Evolutionary conservation across 192 early-diverging fungal species (phyloP), one percentile per base, ranked within the genome.

Genomic region (Gryganskiella cystojenkinii): DNA sequence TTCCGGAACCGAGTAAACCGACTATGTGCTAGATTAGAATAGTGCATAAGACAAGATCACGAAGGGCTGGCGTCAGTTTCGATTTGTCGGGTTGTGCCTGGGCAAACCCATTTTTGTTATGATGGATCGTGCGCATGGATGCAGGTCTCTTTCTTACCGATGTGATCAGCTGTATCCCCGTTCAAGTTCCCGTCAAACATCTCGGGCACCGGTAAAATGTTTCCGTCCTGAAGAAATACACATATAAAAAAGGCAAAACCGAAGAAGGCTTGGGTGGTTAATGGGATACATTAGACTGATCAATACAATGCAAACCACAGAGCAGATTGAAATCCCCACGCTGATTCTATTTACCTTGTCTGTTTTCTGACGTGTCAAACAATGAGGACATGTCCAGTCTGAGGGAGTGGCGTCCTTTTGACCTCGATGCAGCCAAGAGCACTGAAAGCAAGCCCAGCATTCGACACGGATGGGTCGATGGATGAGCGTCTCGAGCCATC

Each of bases 321-420:
- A n/a, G n/a, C n/a, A n/a, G n/a, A n/a, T n/a, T n/a, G n/a, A n/a
- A n/a, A n/a, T n/a, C n/a, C n/a, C n/a, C n/a, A n/a, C n/a, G n/a
- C n/a, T 11, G 1, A 14, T 17, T 7, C 13, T n/a, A 35, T 3
- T 1, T 55, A 78, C 74, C 56, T 78, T 56, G 34, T 69, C 67
- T 27, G 66, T 59, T 20, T 30, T 33, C 20, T 78, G 74, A 15
- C 67, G 74, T 0, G 66, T 78, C 28, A 43, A 30, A 31, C 74
- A 78, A 53, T 64, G 30, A 9, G 66, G 74, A 40, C 74, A 78
- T 1, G 74, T 78, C 74, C 74, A 78, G 34, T 78, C 74, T 5
- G 35, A 57, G 7, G 74, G 74, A 19, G 67, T 55, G 0, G 30
- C 61, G 27, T 31, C 56, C 14, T 15, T 46, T 11, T 59, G 60